Evolutionary conservation across 495 filamentous ascomycete species (phyloP).

Genomic region (Podospora comata): DNA sequence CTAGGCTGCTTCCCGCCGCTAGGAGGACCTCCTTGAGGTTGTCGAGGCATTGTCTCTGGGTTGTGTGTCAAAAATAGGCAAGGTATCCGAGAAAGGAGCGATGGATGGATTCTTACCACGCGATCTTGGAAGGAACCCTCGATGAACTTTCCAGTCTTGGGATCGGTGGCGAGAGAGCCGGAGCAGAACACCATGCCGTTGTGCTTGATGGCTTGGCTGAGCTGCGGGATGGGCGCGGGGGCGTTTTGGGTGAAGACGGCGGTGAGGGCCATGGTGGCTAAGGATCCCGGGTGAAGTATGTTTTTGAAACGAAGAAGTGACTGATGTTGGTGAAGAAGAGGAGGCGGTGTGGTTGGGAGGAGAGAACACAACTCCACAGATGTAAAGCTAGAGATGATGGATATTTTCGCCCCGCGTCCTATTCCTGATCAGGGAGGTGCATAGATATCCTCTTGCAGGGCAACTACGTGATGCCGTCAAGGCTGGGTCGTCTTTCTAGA

Average conservation of each 20-base stretch:
- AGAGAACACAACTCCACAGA: background rate
- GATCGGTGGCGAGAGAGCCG: constrained; percentile 51
- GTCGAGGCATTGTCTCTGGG: constrained; percentile 50
- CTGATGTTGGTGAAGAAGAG: background rate
- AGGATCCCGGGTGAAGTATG: no score
- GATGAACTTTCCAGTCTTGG: constrained; percentile 47
- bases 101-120: constrained; percentile 37
- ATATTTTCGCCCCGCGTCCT: background rate
- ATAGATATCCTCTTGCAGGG: background rate
- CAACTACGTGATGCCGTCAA: background rate
- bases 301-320: background rate
- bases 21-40: constrained; percentile 61
- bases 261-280: constrained; percentile 22
- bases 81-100: background rate
- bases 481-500: no score
- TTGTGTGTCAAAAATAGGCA: background rate
- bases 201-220: constrained; percentile 56
- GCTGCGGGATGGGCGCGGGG: constrained; percentile 53
- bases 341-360: background rate
- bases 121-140: constrained; percentile 54
- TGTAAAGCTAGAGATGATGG: background rate
- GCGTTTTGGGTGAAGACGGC: constrained; percentile 50
- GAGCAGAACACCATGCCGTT: constrained; percentile 60
- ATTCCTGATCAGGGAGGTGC: constrained; percentile 1
- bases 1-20: constrained; percentile 55